Evolutionary conservation across 148 eudicot species (phyloP).

Genomic region (Fagopyrum esculentum): DNA sequence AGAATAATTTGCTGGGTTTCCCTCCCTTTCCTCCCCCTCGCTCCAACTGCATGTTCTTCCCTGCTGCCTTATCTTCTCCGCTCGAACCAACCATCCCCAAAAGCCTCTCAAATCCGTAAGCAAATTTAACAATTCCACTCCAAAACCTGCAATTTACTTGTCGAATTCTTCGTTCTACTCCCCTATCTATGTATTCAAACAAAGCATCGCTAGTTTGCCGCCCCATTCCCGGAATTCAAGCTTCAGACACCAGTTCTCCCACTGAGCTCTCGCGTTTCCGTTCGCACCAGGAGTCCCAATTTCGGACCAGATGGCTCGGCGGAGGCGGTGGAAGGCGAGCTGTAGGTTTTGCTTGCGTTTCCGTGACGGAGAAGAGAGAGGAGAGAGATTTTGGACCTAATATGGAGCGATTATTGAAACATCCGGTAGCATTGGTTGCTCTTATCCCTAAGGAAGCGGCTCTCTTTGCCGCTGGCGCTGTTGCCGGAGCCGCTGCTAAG

Average conservation of each 20-base stretch:
- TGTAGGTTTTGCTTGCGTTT: conserved; percentile 28
- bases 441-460: conserved; percentile 17
- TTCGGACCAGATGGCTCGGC: conserved; percentile 14
- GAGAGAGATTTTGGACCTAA: conserved; percentile 26
- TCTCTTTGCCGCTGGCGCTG: conserved; percentile 17
- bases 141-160: not conserved
- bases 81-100: not conserved
- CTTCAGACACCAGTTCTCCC: conserved; percentile 7
- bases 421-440: conserved; percentile 42
- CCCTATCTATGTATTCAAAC: not conserved
- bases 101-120: not conserved
- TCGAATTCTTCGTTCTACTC: not conserved
- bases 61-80: conserved; percentile 14
- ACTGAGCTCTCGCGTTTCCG: conserved; percentile 16
- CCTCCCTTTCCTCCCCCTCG: conserved; percentile 11
- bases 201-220: conserved; percentile 16
- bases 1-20: not conserved
- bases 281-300: not conserved
- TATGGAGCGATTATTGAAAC: conserved; percentile 33
- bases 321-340: not conserved
- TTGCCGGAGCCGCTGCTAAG: conserved; percentile 20
- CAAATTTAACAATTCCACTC: not conserved
- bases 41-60: conserved; percentile 10
- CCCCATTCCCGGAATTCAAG: conserved; percentile 28
- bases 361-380: conserved; percentile 25